These are phyloP conservation scores for Fusarium nelsonii DNA, from an alignment of 2,329 filamentous ascomycete genomes.

Conservation along the genomic window DNA sequence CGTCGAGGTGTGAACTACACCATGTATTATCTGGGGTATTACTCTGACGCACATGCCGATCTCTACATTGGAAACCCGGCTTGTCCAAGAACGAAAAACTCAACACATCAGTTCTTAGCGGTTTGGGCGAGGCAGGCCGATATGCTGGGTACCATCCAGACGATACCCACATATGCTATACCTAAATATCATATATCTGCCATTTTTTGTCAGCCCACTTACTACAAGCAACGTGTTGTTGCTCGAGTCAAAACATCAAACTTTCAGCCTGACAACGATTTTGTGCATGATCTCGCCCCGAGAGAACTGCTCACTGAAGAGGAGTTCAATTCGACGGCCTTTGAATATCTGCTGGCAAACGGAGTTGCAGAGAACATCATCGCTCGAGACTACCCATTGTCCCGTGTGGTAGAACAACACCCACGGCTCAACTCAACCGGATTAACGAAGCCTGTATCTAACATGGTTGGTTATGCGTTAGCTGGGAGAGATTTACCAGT, in stretches of 20 bases:
- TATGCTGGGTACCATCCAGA: not conserved
- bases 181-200: conserved; percentile 48
- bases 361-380: conserved; percentile 38
- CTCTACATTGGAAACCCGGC: conserved; percentile 48
- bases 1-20: conserved; percentile 41
- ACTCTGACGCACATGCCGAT: conserved; percentile 50
- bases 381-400: conserved; percentile 44
- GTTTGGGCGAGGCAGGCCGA: conserved; percentile 33
- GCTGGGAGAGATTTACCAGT: conserved; percentile 25
- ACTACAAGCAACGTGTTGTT: conserved; percentile 60
- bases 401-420: conserved; percentile 45
- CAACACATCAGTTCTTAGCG: conserved; percentile 55
- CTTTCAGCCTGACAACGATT: conserved; percentile 17
- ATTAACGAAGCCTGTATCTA: conserved; percentile 42
- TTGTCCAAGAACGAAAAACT: conserved; percentile 50
- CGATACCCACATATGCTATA: not conserved
- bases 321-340: conserved; percentile 53
- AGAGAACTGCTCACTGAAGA: conserved; percentile 28
- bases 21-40: conserved; percentile 60
- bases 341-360: conserved; percentile 52
- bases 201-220: conserved; percentile 59
- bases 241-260: conserved; percentile 52
- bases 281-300: conserved; percentile 5
- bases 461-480: conserved; percentile 53
- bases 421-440: conserved; percentile 22